Evolutionary conservation across 176 grass and related monocot species (phyloP).

Genomic region (Puccinellia tenuiflora): DNA sequence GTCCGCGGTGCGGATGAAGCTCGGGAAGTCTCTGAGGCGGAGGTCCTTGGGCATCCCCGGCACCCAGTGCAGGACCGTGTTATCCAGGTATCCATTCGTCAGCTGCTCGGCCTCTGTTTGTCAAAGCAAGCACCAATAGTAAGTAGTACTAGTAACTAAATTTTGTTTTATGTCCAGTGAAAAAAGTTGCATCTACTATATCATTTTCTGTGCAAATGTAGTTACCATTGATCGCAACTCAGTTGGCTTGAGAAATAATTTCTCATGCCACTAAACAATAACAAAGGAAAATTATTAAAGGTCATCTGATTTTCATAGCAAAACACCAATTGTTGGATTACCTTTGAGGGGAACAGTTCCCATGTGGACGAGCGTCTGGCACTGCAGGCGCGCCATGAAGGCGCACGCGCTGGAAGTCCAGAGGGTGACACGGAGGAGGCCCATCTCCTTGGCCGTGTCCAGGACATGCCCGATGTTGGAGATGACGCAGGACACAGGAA

Average conservation of each 20-base stretch:
- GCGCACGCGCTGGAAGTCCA: background rate
- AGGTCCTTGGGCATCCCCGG: slow-evolving; percentile 12
- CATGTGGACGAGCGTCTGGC: background rate
- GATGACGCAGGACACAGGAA: background rate
- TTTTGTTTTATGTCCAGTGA: too few relatives aligned
- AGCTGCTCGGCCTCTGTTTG: slow-evolving; percentile 8
- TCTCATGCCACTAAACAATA: background rate
- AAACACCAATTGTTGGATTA: background rate
- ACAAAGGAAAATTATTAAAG: background rate
- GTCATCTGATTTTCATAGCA: background rate
- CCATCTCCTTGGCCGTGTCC: background rate
- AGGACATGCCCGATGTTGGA: background rate
- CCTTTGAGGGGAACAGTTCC: background rate
- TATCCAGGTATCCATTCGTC: slow-evolving; percentile 20
- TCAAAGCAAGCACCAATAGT: background rate
- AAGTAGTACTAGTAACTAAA: too few relatives aligned
- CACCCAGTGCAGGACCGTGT: slow-evolving; percentile 1
- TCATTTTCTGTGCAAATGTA: too few relatives aligned
- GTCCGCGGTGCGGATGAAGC: slow-evolving; percentile 19
- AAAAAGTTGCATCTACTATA: too few relatives aligned
- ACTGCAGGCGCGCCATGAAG: background rate
- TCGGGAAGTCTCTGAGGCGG: background rate
- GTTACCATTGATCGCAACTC: background rate
- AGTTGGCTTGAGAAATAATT: background rate
- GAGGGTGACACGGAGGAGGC: background rate